Evolutionary conservation across 1,284 basidiomycete genomes (phyloP), one percentile per base, ranked within the genome.

Genomic region (Tilletia walkeri): DNA sequence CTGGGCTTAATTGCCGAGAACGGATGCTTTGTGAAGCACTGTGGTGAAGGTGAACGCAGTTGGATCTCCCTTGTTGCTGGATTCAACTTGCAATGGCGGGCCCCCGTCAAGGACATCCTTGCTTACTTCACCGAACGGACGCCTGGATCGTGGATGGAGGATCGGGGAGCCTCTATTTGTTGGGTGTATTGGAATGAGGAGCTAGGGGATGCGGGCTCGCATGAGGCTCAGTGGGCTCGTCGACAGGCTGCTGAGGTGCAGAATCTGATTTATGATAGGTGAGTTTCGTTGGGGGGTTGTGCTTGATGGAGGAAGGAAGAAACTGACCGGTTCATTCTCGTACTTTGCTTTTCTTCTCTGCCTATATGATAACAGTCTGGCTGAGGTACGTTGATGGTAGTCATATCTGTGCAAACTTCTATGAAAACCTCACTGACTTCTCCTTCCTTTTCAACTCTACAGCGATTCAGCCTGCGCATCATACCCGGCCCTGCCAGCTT

Each of bases 221-320:
- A 87, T 0, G 89, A 90, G 76, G 86, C 88, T 9, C 88, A 88
- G 73, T 93, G 92, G 92, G 92, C 92, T 0, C 87, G 90, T 38
- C 86, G 92, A 34, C 92, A 94, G 82, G 92, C 92, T 1, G 91
- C 91, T 0, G 93, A 94, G 82, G 92, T 92, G 34, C 92, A 94
- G 84, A 94, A 94, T 83, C 90, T 94, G 80, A 92, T 94, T 74
- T 93, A 75, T 68, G 72, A 77, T 39, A 63, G 59, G 59, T 63
- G 36, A 63, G 59, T 41, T 6, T 24, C 14, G 34, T 18, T n/a
- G 9, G 18, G 18, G 7, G 50, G 30, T 53, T 24, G 50, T 10
- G 7, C 7, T 10, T 18, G 24, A 30, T 30, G 24, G 24, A 30
- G 24, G 24, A 30, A 30, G 2, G 2, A 30, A 30, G 24, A 30